A percentile compares a stretch with the other conserved stretches of the same genome.
phyloP scores from a whole-genome alignment of 352 stramenopile genomes.

The Globisporangium orthogonon region DNA sequence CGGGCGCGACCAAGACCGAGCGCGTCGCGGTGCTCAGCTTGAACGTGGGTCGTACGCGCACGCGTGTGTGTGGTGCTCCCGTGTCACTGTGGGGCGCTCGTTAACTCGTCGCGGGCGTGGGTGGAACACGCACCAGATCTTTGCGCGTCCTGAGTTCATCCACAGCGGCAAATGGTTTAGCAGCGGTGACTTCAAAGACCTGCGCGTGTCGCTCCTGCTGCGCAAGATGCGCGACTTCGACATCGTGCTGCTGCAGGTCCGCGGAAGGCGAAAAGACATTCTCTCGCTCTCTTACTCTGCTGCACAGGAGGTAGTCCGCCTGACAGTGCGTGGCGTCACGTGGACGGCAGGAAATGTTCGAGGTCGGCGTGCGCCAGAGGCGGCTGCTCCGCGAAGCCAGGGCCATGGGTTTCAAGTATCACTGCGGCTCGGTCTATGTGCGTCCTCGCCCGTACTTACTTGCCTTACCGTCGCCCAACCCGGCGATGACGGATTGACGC shows the following conservation, averaged over 20 bases:
- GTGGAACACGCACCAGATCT: constrained; percentile 33
- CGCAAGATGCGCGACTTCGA: constrained; percentile 71
- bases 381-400: constrained; percentile 47
- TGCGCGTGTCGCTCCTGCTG: constrained; percentile 55
- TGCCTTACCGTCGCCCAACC: too few relatives aligned
- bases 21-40: constrained; percentile 63
- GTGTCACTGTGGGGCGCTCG: background rate
- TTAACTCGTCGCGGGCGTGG: too few relatives aligned
- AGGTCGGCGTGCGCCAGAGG: constrained; percentile 47
- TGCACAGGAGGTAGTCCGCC: too few relatives aligned
- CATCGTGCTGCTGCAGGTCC: constrained; percentile 58
- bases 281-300: too few relatives aligned
- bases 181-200: constrained; percentile 67
- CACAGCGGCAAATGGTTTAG: constrained; percentile 70
- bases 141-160: constrained; percentile 68
- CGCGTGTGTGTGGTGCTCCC: constrained; percentile 1
- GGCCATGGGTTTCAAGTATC: constrained; percentile 62
- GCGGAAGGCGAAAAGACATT: too few relatives aligned
- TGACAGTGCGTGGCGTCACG: too few relatives aligned
- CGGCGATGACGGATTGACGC: background rate
- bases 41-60: constrained; percentile 26
- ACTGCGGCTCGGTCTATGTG: constrained; percentile 67
- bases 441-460: background rate
- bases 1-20: constrained; percentile 19
- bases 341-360: constrained; percentile 64